Evolutionary conservation across 768 basidiomycete genomes (phyloP).

Genomic region (Lenzites betulinus): DNA sequence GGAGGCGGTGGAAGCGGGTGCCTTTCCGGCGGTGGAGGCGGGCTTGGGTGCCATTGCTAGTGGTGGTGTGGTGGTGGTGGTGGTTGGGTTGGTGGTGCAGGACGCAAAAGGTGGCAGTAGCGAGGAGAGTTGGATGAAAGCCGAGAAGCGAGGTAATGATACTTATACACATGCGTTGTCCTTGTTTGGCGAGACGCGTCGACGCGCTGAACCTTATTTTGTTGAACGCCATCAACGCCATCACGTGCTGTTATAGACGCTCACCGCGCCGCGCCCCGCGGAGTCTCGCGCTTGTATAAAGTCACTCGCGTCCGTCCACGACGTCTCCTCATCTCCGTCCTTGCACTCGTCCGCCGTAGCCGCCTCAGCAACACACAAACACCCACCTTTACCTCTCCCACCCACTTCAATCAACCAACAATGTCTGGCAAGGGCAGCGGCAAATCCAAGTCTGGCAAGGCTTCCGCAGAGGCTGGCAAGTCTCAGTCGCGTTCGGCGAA

Average conservation of each 20-base stretch:
- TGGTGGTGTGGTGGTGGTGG: constrained; percentile 1
- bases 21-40: constrained; percentile 84
- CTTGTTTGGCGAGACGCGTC: constrained; percentile 31
- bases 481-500: constrained; percentile 71
- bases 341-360: constrained; percentile 10
- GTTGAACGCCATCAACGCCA: constrained; percentile 29
- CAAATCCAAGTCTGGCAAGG: constrained; percentile 73
- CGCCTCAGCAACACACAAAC: constrained; percentile 7
- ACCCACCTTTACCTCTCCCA: constrained; percentile 1
- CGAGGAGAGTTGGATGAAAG: constrained; percentile 23
- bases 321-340: constrained; percentile 11
- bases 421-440: constrained; percentile 51
- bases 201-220: constrained; percentile 29
- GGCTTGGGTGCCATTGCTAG: constrained; percentile 67
- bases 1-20: constrained; percentile 65
- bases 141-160: neutral
- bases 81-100: constrained; percentile 7
- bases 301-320: neutral
- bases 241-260: constrained; percentile 23
- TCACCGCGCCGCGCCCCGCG: constrained; percentile 5
- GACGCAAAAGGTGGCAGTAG: constrained; percentile 20
- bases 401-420: constrained; percentile 18
- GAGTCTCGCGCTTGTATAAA: constrained; percentile 23
- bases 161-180: constrained; percentile 29
- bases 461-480: constrained; percentile 49